Percentiles rank a stretch among this genome's conserved stretches.
Conservation (phyloP, 345 rosid species). For the Lepidium aucheri region DNA sequence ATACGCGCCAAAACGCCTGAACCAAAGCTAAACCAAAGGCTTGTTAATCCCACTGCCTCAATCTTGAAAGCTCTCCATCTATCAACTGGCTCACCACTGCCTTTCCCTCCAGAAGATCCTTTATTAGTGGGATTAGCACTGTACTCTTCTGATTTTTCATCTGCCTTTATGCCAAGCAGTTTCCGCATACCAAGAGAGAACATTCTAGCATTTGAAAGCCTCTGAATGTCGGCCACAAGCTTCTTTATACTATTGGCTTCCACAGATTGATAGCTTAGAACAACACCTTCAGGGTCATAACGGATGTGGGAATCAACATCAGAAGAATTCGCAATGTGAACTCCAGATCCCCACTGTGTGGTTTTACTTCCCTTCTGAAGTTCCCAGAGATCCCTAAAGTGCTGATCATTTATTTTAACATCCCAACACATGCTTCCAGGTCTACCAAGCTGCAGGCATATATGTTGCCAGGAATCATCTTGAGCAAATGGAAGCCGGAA, state of each 20-base stretch:
- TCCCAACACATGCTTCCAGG: slow-evolving; percentile 99
- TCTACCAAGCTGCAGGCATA: slow-evolving; percentile 95
- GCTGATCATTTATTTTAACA: slow-evolving; percentile 92
- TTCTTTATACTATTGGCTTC: slow-evolving; percentile 86
- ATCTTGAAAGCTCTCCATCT: slow-evolving; percentile 88
- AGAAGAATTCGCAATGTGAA: slow-evolving; percentile 89
- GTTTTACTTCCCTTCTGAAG: slow-evolving; percentile 80
- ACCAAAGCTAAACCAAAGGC: slow-evolving; percentile 98
- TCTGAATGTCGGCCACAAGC: slow-evolving; percentile 80
- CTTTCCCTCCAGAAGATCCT: slow-evolving; percentile 51
- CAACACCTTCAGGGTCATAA: slow-evolving; percentile 94
- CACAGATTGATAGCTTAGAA: slow-evolving; percentile 87
- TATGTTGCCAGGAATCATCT: slow-evolving; percentile 82
- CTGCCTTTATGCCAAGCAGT: slow-evolving; percentile 83
- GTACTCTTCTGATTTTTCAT: slow-evolving; percentile 64
- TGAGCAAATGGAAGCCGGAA: slow-evolving; percentile 81
- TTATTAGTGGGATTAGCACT: slow-evolving; percentile 41
- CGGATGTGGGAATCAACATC: slow-evolving; percentile 91
- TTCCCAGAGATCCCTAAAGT: slow-evolving; percentile 97
- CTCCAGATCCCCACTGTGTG: slow-evolving; percentile 88
- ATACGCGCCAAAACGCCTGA: slow-evolving; percentile 84
- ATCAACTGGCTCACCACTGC: slow-evolving; percentile 55
- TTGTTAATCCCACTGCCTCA: slow-evolving; percentile 91
- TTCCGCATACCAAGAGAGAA: slow-evolving; percentile 92
- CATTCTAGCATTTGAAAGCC: slow-evolving; percentile 96